Evolutionary conservation across 345 rosid species (phyloP).

Genomic region (Murraya koenigii): DNA sequence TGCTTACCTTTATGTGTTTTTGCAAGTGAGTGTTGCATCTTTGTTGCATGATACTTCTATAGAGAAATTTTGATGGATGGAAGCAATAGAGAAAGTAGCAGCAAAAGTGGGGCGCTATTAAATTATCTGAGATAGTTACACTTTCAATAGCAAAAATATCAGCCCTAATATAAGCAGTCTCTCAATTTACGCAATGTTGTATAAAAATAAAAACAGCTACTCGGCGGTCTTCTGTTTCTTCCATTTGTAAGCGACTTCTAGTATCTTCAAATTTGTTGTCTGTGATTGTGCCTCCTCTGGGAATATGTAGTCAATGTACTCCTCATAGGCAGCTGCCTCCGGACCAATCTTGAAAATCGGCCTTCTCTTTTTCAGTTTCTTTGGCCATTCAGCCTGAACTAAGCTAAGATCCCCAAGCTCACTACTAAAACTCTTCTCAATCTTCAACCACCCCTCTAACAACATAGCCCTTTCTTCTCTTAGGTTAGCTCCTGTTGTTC

Average conservation of each 20-base stretch:
- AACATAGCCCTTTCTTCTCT: conserved; percentile 90
- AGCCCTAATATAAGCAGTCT: too few relatives aligned
- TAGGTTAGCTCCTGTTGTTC: conserved; percentile 68
- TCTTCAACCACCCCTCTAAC: conserved; percentile 77
- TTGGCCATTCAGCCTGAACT: conserved; percentile 69
- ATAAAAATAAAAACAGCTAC: too few relatives aligned
- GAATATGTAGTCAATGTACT: conserved; percentile 63
- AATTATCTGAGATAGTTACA: background rate
- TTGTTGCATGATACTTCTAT: background rate
- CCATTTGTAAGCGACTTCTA: background rate
- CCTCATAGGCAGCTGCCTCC: conserved; percentile 59
- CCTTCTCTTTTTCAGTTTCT: conserved; percentile 80
- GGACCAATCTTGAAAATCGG: conserved; percentile 54
- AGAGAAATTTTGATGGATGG: background rate
- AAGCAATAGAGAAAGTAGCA: background rate
- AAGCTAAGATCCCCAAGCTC: conserved; percentile 58
- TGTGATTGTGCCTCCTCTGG: conserved; percentile 66
- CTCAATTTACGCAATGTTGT: too few relatives aligned
- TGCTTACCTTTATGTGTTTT: too few relatives aligned
- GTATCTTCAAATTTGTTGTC: background rate
- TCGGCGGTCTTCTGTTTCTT: background rate
- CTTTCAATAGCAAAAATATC: background rate
- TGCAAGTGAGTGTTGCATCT: background rate
- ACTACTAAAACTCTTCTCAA: conserved; percentile 53
- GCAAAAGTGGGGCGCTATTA: background rate